These are phyloP conservation scores for Cicer bijugum DNA, from an alignment of 306 rosid species.

Conservation along the genomic window DNA sequence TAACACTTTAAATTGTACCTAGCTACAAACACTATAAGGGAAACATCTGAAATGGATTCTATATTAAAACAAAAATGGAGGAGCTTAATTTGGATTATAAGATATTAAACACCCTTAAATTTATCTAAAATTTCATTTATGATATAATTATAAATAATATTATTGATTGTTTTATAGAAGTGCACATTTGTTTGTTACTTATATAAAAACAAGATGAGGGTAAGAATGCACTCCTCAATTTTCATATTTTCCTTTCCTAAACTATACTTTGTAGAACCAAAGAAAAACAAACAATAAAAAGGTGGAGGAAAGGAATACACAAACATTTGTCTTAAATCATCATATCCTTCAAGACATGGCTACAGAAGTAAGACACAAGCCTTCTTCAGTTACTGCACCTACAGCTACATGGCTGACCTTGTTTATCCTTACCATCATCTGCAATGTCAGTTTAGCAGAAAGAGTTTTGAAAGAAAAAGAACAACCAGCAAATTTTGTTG, in stretches of 20 bases:
- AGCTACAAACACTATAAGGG: not conserved
- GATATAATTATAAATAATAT: not conserved
- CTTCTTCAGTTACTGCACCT: constrained; percentile 29
- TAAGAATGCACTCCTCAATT: not conserved
- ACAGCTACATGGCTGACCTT: constrained; percentile 53
- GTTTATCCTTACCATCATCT: constrained; percentile 49
- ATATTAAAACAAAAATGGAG: not conserved
- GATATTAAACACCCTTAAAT: not conserved
- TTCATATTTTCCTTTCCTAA: not conserved
- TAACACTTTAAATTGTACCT: not conserved
- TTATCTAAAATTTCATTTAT: not conserved
- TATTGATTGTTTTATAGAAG: not conserved
- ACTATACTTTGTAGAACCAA: not conserved
- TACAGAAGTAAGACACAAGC: constrained; percentile 37
- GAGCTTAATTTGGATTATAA: not conserved
- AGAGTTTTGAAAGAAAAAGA: constrained; percentile 58
- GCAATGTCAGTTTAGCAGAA: constrained; percentile 54
- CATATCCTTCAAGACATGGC: constrained; percentile 49
- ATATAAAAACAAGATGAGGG: not conserved
- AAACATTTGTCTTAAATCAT: constrained; percentile 5
- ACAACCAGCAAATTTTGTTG: constrained; percentile 25
- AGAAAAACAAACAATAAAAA: not conserved
- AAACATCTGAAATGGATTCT: not conserved
- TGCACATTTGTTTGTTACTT: not conserved
- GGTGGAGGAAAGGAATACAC: not conserved